Conservation (phyloP, 2,329 filamentous ascomycete genomes). For the Diaporthe australafricana region DNA sequence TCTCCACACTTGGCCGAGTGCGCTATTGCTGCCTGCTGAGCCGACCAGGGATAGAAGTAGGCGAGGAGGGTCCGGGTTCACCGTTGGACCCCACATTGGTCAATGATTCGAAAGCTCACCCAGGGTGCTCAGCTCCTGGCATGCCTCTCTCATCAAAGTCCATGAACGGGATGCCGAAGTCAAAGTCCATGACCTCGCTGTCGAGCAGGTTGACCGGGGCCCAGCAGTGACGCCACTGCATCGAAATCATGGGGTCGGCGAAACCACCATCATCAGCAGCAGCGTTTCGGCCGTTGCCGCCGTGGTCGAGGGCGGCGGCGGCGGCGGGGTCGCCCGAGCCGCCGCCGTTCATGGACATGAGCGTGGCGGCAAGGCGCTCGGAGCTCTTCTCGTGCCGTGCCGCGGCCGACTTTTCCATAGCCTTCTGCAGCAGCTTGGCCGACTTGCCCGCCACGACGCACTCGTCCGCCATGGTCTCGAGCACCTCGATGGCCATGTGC, state of each 20-base stretch:
- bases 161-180: constrained; percentile 40
- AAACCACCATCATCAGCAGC: not conserved
- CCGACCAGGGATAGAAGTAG: not conserved
- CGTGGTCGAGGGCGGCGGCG: not conserved
- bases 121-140: not conserved
- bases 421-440: constrained; percentile 43
- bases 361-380: constrained; percentile 33
- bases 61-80: not conserved
- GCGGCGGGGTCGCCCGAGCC: not conserved
- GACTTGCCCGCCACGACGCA: constrained; percentile 44
- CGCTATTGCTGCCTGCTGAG: not conserved
- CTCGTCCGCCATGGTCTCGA: constrained; percentile 37
- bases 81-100: not conserved
- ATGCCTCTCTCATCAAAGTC: constrained; percentile 36
- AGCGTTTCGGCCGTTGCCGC: not conserved
- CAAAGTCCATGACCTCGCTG: constrained; percentile 42
- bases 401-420: constrained; percentile 39
- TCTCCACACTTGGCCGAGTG: not conserved
- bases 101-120: not conserved
- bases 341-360: constrained; percentile 32
- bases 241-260: constrained; percentile 36
- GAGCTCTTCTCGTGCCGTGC: constrained; percentile 37
- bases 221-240: constrained; percentile 43
- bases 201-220: constrained; percentile 42
- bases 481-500: constrained; percentile 39